Evolutionary conservation across 1,284 basidiomycete genomes (phyloP).

Genomic region (Sphagnurus paluster): DNA sequence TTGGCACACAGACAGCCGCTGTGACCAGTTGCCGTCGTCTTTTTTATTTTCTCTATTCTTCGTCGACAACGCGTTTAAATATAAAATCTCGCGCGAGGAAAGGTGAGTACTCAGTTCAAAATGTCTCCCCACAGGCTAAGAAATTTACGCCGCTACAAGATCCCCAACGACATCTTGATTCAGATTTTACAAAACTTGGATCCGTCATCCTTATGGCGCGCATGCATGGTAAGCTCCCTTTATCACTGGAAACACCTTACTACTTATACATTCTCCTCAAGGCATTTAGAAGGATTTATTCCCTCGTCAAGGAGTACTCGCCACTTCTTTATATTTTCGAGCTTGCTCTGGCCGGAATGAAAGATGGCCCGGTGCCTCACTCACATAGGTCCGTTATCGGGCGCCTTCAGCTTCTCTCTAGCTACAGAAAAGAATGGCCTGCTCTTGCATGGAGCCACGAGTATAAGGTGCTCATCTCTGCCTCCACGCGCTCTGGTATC

Average conservation of each 20-base stretch:
- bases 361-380: constrained; percentile 46
- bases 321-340: constrained; percentile 55
- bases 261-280: constrained; percentile 23
- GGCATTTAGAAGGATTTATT: constrained; percentile 47
- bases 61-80: constrained; percentile 33
- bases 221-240: constrained; percentile 43
- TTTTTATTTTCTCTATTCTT: constrained; percentile 41
- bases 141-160: constrained; percentile 43
- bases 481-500: constrained; percentile 44
- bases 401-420: constrained; percentile 48
- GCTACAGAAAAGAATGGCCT: constrained; percentile 55
- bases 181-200: constrained; percentile 54
- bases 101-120: constrained; percentile 29
- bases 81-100: constrained; percentile 44
- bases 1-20: constrained; percentile 37
- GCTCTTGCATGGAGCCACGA: constrained; percentile 50
- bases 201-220: constrained; percentile 49
- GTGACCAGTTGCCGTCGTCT: constrained; percentile 37
- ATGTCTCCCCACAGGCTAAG: constrained; percentile 44
- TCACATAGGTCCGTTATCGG: constrained; percentile 35
- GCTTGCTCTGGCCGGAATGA: constrained; percentile 53
- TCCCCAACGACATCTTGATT: constrained; percentile 55
- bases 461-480: constrained; percentile 43
- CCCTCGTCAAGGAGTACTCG: constrained; percentile 44
- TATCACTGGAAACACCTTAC: neutral